These are phyloP conservation scores for Oldenlandia corymbosa DNA, from an alignment of 257 asterid genomes.

Conservation along the genomic window DNA sequence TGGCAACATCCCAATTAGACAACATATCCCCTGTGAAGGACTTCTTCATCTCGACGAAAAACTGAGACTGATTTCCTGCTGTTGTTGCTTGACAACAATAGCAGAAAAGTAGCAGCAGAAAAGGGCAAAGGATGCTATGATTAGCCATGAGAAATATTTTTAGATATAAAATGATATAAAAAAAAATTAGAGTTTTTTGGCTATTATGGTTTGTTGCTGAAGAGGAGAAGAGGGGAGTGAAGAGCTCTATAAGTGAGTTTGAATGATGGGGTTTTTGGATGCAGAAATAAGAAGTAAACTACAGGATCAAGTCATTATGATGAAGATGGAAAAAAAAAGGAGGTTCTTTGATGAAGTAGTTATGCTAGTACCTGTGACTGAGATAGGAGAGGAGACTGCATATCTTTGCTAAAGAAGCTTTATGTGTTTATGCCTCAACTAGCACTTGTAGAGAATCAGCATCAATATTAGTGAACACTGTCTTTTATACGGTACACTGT, in stretches of 20 bases:
- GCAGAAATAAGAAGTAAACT: slow-evolving; percentile 12
- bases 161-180: too few relatives aligned
- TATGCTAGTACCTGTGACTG: slow-evolving; percentile 16
- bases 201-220: slow-evolving; percentile 22
- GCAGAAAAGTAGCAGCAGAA: slow-evolving; percentile 17
- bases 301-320: slow-evolving; percentile 20
- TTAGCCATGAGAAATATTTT: slow-evolving; percentile 29
- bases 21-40: slow-evolving; percentile 39
- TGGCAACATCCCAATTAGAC: slow-evolving; percentile 42
- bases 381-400: slow-evolving; percentile 34
- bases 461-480: slow-evolving; percentile 16
- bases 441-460: slow-evolving; percentile 42
- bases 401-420: slow-evolving; percentile 57
- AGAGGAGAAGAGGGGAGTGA: slow-evolving; percentile 25
- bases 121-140: slow-evolving; percentile 19
- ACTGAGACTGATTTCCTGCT: slow-evolving; percentile 29
- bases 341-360: slow-evolving; percentile 35
- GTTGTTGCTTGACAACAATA: slow-evolving; percentile 22
- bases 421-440: slow-evolving; percentile 52
- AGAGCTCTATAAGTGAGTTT: slow-evolving; percentile 52
- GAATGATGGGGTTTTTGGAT: slow-evolving; percentile 36
- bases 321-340: slow-evolving; percentile 26
- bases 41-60: slow-evolving; percentile 42
- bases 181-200: slow-evolving; percentile 2
- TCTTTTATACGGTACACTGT: slow-evolving; percentile 24